Evolutionary conservation across 768 basidiomycete genomes (phyloP).

Genomic region (Termitomyces sp.): DNA sequence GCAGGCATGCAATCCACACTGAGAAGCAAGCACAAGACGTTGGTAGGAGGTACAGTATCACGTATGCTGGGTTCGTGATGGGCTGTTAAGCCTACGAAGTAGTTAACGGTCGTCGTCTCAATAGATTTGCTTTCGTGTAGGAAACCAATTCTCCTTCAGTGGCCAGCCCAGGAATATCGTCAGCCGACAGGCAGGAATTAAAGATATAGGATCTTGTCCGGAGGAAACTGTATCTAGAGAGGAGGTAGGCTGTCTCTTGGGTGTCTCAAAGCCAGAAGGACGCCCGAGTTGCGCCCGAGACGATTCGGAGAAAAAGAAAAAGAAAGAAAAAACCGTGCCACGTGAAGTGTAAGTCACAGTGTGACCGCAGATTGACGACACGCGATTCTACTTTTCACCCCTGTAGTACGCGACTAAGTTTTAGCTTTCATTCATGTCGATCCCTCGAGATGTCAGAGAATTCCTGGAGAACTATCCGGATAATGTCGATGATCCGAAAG

Average conservation of each 20-base stretch:
- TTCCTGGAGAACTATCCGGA: constrained; percentile 56
- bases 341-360: not conserved
- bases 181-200: no score
- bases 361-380: constrained; percentile 1
- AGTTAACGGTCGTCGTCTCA: not conserved
- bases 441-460: constrained; percentile 53
- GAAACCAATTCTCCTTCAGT: no score
- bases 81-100: not conserved
- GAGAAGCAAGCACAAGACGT: not conserved
- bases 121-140: not conserved
- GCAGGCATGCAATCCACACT: not conserved
- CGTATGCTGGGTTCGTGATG: no score
- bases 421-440: constrained; percentile 25
- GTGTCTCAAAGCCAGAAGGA: no score
- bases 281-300: no score
- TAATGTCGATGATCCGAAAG: constrained; percentile 31
- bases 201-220: no score
- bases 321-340: no score
- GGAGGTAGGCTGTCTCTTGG: no score
- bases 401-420: not conserved
- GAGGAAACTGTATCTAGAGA: no score
- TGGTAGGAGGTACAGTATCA: no score
- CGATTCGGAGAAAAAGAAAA: no score
- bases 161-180: no score
- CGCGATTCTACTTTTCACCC: not conserved